These are phyloP conservation scores for Ganoderma meredithae DNA, from an alignment of 1,284 basidiomycete species.

Conservation along the genomic window DNA sequence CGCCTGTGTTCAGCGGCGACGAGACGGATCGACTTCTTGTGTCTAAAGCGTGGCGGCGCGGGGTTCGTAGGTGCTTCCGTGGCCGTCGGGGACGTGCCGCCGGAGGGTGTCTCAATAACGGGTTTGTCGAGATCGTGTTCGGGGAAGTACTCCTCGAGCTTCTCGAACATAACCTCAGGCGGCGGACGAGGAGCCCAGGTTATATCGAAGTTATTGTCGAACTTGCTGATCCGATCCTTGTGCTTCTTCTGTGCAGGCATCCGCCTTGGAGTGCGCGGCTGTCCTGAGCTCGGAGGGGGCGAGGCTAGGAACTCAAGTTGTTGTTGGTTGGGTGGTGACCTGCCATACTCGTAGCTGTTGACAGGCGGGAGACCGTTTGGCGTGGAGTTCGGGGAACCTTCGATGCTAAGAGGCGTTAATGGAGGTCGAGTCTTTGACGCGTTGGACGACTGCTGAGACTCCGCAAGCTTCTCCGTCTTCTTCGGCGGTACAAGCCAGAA, in stretches of 20 bases:
- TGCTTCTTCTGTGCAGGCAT: slow-evolving; percentile 36
- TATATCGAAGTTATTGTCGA: slow-evolving; percentile 62
- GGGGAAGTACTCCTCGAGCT: slow-evolving; percentile 95
- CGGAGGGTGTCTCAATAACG: slow-evolving; percentile 86
- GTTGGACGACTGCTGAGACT: slow-evolving; percentile 25
- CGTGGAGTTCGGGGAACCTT: slow-evolving; percentile 34
- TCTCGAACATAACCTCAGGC: slow-evolving; percentile 93
- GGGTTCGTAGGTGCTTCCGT: slow-evolving; percentile 60
- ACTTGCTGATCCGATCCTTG: slow-evolving; percentile 60
- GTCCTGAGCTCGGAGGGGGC: slow-evolving; percentile 33
- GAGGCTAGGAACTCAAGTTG: slow-evolving; percentile 23
- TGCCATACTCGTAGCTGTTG: slow-evolving; percentile 27
- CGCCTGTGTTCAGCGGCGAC: slow-evolving; percentile 88
- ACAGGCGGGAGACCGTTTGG: slow-evolving; percentile 29
- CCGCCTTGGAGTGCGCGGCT: slow-evolving; percentile 27
- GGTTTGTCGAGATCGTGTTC: slow-evolving; percentile 97
- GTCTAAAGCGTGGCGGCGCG: slow-evolving; percentile 49
- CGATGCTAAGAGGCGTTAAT: slow-evolving; percentile 40
- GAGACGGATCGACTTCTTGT: slow-evolving; percentile 91
- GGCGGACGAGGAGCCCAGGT: slow-evolving; percentile 91
- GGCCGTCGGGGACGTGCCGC: slow-evolving; percentile 79
- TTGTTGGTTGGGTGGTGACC: slow-evolving; percentile 26
- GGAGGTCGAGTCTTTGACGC: slow-evolving; percentile 32
- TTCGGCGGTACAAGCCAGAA: slow-evolving; percentile 39
- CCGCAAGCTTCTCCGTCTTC: slow-evolving; percentile 35